phyloP scores from a whole-genome alignment of 768 basidiomycete species.

The Fomitopsis pulvina region DNA sequence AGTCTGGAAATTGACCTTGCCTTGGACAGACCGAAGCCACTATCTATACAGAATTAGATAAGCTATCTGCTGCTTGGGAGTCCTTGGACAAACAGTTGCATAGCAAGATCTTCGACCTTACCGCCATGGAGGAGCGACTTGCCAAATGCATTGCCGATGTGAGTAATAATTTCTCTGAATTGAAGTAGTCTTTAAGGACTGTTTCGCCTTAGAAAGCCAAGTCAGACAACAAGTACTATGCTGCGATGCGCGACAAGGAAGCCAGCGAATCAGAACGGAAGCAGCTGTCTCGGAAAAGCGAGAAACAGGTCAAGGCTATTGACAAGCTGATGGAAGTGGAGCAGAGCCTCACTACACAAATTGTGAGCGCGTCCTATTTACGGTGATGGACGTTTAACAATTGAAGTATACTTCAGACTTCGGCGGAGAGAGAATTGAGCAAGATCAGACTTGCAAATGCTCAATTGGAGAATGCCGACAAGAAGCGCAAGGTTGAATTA shows the following conservation, averaged over 20 bases:
- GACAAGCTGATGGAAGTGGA: conserved; percentile 63
- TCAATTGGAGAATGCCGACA: background rate
- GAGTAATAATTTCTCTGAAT: conserved; percentile 16
- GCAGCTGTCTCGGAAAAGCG: conserved; percentile 45
- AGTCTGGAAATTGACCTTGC: background rate
- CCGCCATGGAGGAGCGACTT: conserved; percentile 65
- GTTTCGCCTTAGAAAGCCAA: conserved; percentile 71
- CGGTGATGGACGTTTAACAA: too few relatives aligned
- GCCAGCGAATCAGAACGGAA: conserved; percentile 73
- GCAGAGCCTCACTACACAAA: conserved; percentile 47
- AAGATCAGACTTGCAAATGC: background rate
- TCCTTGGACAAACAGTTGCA: conserved; percentile 71
- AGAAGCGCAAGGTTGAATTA: background rate
- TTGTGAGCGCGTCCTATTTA: conserved; percentile 38
- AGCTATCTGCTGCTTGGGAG: conserved; percentile 84
- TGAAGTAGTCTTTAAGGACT: background rate
- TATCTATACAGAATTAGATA: conserved; percentile 80
- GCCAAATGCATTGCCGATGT: conserved; percentile 65
- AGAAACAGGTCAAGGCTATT: conserved; percentile 56
- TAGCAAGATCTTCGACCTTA: conserved; percentile 82
- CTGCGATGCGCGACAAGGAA: conserved; percentile 86
- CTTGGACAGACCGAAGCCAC: conserved; percentile 59
- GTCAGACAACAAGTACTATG: conserved; percentile 91
- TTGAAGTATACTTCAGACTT: background rate
- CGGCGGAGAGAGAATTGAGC: conserved; percentile 4